Evolutionary conservation across 2,329 filamentous ascomycete species (phyloP).

Genomic region (Phyllosticta citribraziliensis): DNA sequence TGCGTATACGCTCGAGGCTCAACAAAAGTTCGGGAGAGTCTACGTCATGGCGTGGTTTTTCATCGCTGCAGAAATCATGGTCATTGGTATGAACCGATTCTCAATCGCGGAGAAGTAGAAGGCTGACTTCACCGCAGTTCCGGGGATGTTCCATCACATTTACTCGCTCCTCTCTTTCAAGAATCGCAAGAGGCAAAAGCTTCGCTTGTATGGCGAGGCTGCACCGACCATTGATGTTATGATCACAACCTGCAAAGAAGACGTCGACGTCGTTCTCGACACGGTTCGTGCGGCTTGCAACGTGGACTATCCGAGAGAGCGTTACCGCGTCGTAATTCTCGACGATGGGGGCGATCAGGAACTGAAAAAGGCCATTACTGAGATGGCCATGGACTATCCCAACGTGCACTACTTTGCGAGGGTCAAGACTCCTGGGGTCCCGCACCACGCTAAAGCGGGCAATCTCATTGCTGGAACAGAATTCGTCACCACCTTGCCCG

Average conservation of each 20-base stretch:
- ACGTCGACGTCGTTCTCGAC: conserved; percentile 32
- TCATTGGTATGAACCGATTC: not conserved
- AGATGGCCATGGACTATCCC: conserved; percentile 27
- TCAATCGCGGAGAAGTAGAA: not conserved
- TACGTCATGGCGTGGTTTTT: not conserved
- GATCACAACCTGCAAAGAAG: conserved; percentile 37
- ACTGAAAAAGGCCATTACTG: conserved; percentile 18
- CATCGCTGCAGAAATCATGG: not conserved
- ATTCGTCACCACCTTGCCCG: conserved; percentile 5
- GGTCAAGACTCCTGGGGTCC: conserved; percentile 41
- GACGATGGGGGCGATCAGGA: conserved; percentile 32
- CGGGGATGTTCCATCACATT: conserved; percentile 7
- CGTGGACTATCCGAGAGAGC: conserved; percentile 31
- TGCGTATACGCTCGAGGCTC: not conserved
- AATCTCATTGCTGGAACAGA: conserved; percentile 10
- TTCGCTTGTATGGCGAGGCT: not conserved
- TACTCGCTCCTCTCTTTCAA: conserved; percentile 3
- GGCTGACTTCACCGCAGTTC: not conserved
- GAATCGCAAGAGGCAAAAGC: not conserved
- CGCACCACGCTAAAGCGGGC: conserved; percentile 44
- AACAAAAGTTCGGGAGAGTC: not conserved
- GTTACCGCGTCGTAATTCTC: conserved; percentile 29
- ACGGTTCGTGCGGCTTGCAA: conserved; percentile 29
- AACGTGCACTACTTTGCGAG: conserved; percentile 35
- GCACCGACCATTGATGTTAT: conserved; percentile 33